Evolutionary conservation across 2,329 filamentous ascomycete species (phyloP).

Genomic region (Talaromyces sp.): DNA sequence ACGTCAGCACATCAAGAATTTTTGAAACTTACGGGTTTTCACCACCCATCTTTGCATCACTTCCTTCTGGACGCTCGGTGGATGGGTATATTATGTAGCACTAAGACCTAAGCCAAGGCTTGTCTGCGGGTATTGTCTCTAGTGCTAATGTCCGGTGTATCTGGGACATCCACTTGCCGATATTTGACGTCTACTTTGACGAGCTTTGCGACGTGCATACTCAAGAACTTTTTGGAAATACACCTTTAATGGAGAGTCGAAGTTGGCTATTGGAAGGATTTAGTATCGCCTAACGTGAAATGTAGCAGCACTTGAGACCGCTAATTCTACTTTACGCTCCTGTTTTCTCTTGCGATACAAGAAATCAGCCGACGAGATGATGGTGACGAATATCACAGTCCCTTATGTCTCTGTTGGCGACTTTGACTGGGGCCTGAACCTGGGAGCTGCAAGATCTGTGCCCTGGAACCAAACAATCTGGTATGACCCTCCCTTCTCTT

Average conservation of each 20-base stretch:
- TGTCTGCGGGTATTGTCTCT: background rate
- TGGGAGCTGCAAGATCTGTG: background rate
- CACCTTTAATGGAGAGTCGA: background rate
- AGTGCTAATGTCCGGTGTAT: background rate
- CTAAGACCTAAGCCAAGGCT: background rate
- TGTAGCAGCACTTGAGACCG: background rate
- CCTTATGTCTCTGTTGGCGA: constrained; percentile 13
- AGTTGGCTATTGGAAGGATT: background rate
- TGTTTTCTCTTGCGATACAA: background rate
- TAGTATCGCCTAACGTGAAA: background rate
- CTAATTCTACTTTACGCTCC: background rate
- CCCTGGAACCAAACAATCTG: constrained; percentile 18
- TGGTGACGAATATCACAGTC: constrained; percentile 17
- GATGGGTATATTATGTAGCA: background rate
- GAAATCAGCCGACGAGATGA: background rate
- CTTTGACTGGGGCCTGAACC: constrained; percentile 15
- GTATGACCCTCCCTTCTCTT: background rate
- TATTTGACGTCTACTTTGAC: background rate
- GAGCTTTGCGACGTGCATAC: background rate
- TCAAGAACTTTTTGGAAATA: background rate
- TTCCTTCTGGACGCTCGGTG: background rate
- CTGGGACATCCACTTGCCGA: background rate
- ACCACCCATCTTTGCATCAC: background rate
- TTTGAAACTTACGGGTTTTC: too few species aligned
- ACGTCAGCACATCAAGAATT: background rate